Conservation (phyloP, 805 yeast species). For the Metschnikowia shivogae region DNA sequence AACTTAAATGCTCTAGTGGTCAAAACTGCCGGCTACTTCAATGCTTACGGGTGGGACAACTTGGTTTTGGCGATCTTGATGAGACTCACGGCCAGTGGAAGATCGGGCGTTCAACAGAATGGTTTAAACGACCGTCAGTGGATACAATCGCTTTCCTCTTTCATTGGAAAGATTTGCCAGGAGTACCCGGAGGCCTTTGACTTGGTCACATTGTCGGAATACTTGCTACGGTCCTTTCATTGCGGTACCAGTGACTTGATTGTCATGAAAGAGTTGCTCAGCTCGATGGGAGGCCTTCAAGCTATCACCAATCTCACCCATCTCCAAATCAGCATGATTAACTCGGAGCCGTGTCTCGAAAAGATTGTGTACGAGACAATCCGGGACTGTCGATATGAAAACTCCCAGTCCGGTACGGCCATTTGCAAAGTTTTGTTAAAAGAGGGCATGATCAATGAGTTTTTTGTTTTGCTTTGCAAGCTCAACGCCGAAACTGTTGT, state of each 20-base stretch:
- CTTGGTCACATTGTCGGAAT: slow-evolving; percentile 56
- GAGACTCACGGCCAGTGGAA: slow-evolving; percentile 60
- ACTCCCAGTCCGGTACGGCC: slow-evolving; percentile 44
- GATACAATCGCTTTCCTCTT: slow-evolving; percentile 78
- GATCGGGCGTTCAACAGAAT: slow-evolving; percentile 65
- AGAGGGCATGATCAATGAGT: slow-evolving; percentile 50
- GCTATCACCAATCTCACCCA: slow-evolving; percentile 62
- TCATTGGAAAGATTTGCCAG: slow-evolving; percentile 69
- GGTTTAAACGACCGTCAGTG: slow-evolving; percentile 80
- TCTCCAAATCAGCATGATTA: slow-evolving; percentile 60
- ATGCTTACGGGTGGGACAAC: slow-evolving; percentile 79
- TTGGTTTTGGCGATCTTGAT: slow-evolving; percentile 68
- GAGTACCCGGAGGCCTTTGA: slow-evolving; percentile 52
- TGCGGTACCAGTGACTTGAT: slow-evolving; percentile 55
- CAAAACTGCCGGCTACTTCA: slow-evolving; percentile 71
- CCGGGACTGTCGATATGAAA: slow-evolving; percentile 51
- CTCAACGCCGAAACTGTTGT: slow-evolving; percentile 37
- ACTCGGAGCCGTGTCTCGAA: slow-evolving; percentile 58
- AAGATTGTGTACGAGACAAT: slow-evolving; percentile 54
- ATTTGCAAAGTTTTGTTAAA: slow-evolving; percentile 45
- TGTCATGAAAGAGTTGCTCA: slow-evolving; percentile 62
- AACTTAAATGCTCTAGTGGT: slow-evolving; percentile 75
- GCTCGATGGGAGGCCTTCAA: slow-evolving; percentile 76
- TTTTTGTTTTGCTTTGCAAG: slow-evolving; percentile 60
- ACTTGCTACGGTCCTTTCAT: slow-evolving; percentile 60